phyloP scores from a whole-genome alignment of 192 early-diverging fungal genomes.

The Coemansia sp. region DNA sequence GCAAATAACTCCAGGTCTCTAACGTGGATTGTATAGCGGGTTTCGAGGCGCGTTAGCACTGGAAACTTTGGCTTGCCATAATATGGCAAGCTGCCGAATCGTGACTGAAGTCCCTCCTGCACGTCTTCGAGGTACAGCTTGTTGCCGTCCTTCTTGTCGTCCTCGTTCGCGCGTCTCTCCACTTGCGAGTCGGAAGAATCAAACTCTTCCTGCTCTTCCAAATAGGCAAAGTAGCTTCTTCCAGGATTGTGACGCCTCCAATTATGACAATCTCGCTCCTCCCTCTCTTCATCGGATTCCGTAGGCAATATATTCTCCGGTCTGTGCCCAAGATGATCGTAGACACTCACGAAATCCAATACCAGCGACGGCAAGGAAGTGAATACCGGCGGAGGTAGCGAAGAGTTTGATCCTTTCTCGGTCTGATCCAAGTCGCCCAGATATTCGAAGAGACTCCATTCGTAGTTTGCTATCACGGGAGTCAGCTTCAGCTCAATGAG shows the following conservation, averaged over 20 bases:
- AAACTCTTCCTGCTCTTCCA: background rate
- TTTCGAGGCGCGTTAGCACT: background rate
- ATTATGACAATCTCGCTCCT: too few relatives aligned
- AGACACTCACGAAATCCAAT: too few relatives aligned
- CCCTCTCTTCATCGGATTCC: background rate
- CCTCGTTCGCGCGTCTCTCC: background rate
- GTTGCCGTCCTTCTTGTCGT: background rate
- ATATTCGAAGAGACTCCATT: too few relatives aligned
- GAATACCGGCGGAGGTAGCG: too few relatives aligned
- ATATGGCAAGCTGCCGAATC: background rate
- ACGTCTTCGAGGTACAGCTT: background rate
- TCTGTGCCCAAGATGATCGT: background rate
- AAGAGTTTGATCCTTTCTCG: too few relatives aligned
- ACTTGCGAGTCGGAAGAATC: background rate
- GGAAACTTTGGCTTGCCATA: constrained; percentile 11
- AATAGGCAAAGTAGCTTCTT: too few relatives aligned
- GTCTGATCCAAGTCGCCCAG: too few relatives aligned
- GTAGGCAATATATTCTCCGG: background rate
- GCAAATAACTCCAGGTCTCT: constrained; percentile 9
- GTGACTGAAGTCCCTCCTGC: background rate
- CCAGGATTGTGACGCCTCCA: too few relatives aligned
- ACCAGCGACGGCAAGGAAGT: too few relatives aligned
- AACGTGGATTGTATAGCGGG: background rate
- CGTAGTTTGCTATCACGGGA: too few relatives aligned
- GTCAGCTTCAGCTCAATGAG: too few relatives aligned